These are phyloP conservation scores for Coccinonectria pachysandricola DNA, from an alignment of 2,329 filamentous ascomycete species.

Conservation along the genomic window DNA sequence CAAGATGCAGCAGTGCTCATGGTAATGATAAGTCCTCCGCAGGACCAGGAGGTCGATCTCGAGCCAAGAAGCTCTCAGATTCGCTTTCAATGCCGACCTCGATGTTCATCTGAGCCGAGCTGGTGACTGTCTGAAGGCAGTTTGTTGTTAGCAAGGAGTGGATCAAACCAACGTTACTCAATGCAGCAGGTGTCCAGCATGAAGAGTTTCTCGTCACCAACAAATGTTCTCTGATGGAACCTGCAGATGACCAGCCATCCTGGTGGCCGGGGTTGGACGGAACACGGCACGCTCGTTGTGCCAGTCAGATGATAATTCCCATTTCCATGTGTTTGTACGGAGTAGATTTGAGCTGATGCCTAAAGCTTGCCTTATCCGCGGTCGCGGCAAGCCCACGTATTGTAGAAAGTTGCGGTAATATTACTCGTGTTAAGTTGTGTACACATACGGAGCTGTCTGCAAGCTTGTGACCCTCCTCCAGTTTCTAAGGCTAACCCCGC, in stretches of 20 bases:
- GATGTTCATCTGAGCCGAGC: too few species aligned
- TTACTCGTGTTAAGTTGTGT: too few species aligned
- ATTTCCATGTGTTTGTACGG: too few species aligned
- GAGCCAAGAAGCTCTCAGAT: slow-evolving; percentile 9
- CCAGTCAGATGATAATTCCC: too few species aligned
- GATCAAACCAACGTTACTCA: slow-evolving; percentile 2
- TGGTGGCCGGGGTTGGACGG: slow-evolving; percentile 2
- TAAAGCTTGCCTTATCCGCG: too few species aligned
- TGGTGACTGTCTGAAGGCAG: slow-evolving; percentile 5
- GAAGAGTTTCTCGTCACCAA: slow-evolving; percentile 14
- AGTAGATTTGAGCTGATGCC: too few species aligned
- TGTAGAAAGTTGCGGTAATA: too few species aligned
- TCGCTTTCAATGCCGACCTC: slow-evolving; percentile 3
- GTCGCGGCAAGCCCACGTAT: too few species aligned
- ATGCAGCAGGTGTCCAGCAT: slow-evolving; percentile 12
- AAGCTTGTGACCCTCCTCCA: too few species aligned
- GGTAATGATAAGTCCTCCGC: slow-evolving; percentile 8
- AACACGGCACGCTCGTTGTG: slow-evolving; percentile 4
- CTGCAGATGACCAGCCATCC: too few species aligned
- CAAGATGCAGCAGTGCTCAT: slow-evolving; percentile 7
- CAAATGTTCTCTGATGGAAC: slow-evolving; percentile 7
- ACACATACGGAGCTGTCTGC: too few species aligned
- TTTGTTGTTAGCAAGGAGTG: slow-evolving; percentile 12
- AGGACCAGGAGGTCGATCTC: slow-evolving; percentile 11
- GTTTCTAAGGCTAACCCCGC: too few species aligned